Evolutionary conservation across 2,329 filamentous ascomycete genomes (phyloP).

Genomic region (Scolecobasidium constrictum): DNA sequence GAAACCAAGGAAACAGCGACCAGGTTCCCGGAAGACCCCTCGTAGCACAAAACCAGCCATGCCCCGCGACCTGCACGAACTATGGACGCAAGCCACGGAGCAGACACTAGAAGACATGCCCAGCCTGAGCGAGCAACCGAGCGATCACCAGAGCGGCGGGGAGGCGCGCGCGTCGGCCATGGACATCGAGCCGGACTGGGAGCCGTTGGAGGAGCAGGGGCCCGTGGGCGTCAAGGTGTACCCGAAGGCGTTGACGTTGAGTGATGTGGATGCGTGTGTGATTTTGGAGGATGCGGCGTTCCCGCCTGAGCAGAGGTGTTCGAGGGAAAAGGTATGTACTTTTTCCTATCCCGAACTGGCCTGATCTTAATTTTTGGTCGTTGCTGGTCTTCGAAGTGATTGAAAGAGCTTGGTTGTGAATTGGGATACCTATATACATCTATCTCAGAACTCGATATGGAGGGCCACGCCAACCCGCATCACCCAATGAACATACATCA

Average conservation of each 20-base stretch:
- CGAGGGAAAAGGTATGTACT: constrained; percentile 46
- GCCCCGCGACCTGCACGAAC: constrained; percentile 32
- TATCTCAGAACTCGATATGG: no score
- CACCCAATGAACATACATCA: no score
- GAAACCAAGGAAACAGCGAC: no score
- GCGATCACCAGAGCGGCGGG: background rate
- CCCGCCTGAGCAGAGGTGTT: constrained; percentile 45
- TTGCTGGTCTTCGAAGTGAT: no score
- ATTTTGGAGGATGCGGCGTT: constrained; percentile 48
- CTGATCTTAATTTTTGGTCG: no score
- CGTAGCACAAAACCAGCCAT: no score
- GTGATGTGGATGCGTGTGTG: constrained; percentile 53
- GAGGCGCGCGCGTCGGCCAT: constrained; percentile 1
- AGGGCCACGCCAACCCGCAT: no score
- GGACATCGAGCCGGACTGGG: constrained; percentile 11
- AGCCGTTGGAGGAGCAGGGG: background rate
- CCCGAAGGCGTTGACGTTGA: constrained; percentile 59
- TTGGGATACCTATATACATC: no score
- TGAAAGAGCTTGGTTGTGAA: no score
- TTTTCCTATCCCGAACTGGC: background rate
- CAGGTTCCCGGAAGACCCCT: no score
- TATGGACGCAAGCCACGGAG: constrained; percentile 3
- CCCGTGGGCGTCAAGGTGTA: constrained; percentile 39
- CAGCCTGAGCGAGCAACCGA: constrained; percentile 23
- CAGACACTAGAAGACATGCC: constrained; percentile 25